Evolutionary conservation across 2,329 filamentous ascomycete genomes (phyloP).

Genomic region (Pseudophaeomoniella oleicola): DNA sequence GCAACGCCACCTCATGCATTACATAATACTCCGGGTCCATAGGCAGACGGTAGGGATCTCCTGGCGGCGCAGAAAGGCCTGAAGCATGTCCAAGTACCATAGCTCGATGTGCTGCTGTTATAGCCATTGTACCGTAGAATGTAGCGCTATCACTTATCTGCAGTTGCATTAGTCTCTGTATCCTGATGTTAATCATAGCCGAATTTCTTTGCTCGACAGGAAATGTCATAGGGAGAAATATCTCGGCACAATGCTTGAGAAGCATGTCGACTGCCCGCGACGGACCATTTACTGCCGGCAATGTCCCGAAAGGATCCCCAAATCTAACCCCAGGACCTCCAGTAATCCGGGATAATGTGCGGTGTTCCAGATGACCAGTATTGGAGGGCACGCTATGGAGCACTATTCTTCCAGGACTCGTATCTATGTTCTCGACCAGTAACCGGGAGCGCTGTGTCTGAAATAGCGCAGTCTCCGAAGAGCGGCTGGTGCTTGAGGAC

Average conservation of each 20-base stretch:
- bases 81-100: conserved; percentile 14
- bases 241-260: conserved; percentile 19
- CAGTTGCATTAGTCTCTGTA: conserved; percentile 17
- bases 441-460: background rate
- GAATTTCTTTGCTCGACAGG: conserved; percentile 16
- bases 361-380: background rate
- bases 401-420: conserved; percentile 1
- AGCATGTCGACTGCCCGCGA: conserved; percentile 15
- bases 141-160: conserved; percentile 20
- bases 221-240: conserved; percentile 25
- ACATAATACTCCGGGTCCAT: conserved; percentile 22
- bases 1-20: conserved; percentile 22
- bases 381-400: background rate
- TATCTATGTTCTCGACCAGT: background rate
- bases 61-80: conserved; percentile 10
- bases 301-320: conserved; percentile 19
- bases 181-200: conserved; percentile 10
- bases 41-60: conserved; percentile 10
- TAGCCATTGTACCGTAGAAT: conserved; percentile 24
- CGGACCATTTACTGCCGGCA: conserved; percentile 15
- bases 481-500: background rate
- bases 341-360: conserved; percentile 2
- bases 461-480: background rate
- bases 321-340: conserved; percentile 13
- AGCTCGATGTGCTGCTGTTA: conserved; percentile 24